phyloP scores from a whole-genome alignment of 208 protist genomes.

The Leishmania turanica region DNA sequence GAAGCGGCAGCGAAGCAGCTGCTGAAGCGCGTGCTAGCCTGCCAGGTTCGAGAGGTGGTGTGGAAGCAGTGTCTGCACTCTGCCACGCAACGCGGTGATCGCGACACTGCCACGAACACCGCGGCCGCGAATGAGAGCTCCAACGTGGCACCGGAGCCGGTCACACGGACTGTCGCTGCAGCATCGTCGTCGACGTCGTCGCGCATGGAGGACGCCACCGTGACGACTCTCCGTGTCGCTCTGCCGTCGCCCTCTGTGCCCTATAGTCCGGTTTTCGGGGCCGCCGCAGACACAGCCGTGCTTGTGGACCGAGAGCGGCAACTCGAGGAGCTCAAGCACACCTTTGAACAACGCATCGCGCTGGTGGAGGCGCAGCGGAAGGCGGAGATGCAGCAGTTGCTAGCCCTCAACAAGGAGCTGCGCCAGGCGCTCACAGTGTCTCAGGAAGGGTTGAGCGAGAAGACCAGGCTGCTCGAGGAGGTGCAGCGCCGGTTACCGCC shows the following conservation, averaged over 20 bases:
- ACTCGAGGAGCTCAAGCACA: constrained; percentile 44
- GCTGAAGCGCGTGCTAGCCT: constrained; percentile 23
- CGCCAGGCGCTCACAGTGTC: constrained; percentile 52
- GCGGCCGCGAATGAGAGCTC: too few relatives aligned
- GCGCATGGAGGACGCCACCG: not conserved
- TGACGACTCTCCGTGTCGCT: too few relatives aligned
- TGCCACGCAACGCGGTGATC: not conserved
- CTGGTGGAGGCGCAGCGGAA: constrained; percentile 42
- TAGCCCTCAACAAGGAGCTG: constrained; percentile 65
- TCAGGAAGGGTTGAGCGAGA: constrained; percentile 55
- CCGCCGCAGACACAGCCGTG: constrained; percentile 11
- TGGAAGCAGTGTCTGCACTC: constrained; percentile 17
- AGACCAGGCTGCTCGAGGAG: constrained; percentile 30
- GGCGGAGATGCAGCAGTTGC: constrained; percentile 54
- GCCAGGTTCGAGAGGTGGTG: constrained; percentile 27
- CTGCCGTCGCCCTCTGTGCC: not conserved
- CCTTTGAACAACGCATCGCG: constrained; percentile 52
- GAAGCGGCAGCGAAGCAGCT: constrained; percentile 31
- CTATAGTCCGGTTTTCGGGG: not conserved
- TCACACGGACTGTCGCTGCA: not conserved
- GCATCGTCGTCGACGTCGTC: not conserved
- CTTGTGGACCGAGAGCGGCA: constrained; percentile 34
- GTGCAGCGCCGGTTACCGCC: constrained; percentile 22
- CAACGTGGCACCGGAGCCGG: not conserved
- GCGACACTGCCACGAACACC: not conserved